Evolutionary conservation across 176 grass and related monocot genomes (phyloP).

Genomic region (Oryza meridionalis): DNA sequence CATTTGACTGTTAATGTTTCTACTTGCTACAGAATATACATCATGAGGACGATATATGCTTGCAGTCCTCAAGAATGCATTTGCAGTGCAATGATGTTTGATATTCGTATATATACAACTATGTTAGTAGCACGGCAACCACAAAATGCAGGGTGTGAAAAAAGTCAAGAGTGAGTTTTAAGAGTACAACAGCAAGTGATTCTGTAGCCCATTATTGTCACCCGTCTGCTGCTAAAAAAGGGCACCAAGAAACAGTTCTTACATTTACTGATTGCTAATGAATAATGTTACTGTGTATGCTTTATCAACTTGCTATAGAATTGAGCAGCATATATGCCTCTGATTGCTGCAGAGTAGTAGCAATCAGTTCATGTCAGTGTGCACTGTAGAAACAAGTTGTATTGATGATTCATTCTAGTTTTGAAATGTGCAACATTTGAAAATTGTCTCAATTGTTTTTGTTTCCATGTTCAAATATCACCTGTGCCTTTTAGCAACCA

Average conservation of each 20-base stretch:
- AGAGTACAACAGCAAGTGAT: neutral
- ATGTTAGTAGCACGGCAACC: conserved; percentile 9
- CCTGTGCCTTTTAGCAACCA: neutral
- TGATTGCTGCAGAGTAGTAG: conserved; percentile 39
- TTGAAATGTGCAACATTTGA: conserved; percentile 3
- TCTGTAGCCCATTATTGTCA: neutral
- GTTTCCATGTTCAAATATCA: conserved; percentile 20
- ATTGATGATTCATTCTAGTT: conserved; percentile 17
- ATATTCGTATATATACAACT: neutral
- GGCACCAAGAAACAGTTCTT: conserved; percentile 2
- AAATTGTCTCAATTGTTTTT: neutral
- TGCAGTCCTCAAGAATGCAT: neutral
- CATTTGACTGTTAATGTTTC: neutral
- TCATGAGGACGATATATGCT: neutral
- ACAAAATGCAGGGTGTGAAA: neutral
- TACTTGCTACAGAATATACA: neutral
- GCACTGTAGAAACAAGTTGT: neutral
- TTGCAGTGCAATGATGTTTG: neutral
- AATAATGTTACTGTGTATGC: conserved; percentile 38
- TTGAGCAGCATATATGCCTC: neutral
- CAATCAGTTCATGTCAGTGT: conserved; percentile 25
- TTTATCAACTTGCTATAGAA: conserved; percentile 25
- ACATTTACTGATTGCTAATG: conserved; percentile 33
- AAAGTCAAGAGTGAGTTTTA: conserved; percentile 12
- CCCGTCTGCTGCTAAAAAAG: neutral